These are phyloP conservation scores for Daedaleopsis sinensis DNA, from an alignment of 768 basidiomycete genomes.

Conservation along the genomic window DNA sequence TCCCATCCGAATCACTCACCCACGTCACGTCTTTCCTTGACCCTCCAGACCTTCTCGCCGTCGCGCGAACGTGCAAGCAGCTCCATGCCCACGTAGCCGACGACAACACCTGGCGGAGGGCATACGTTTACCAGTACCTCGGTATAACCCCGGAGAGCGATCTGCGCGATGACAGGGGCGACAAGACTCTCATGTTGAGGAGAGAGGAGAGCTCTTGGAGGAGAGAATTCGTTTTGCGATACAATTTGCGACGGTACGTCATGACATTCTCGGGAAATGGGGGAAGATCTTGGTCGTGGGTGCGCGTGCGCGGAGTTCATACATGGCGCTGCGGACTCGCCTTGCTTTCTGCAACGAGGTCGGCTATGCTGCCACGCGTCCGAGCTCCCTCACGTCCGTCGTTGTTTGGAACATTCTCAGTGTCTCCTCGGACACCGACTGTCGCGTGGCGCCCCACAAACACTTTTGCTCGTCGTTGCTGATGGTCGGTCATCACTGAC, in stretches of 20 bases:
- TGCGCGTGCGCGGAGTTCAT: not conserved
- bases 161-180: conserved; percentile 39
- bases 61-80: conserved; percentile 53
- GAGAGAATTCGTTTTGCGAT: conserved; percentile 65
- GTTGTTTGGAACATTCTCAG: not conserved
- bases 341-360: conserved; percentile 13
- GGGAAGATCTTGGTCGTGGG: conserved; percentile 2
- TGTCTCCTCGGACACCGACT: no score
- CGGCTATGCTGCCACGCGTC: not conserved
- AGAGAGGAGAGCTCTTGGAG: conserved; percentile 66
- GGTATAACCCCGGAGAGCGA: conserved; percentile 67
- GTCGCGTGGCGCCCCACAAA: no score
- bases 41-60: conserved; percentile 60
- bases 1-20: conserved; percentile 75
- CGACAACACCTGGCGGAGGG: conserved; percentile 80
- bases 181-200: conserved; percentile 53
- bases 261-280: conserved; percentile 3
- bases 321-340: not conserved
- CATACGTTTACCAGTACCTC: conserved; percentile 70
- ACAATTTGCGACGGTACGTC: conserved; percentile 55
- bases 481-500: no score
- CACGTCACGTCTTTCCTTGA: conserved; percentile 75
- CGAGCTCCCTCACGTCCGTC: not conserved
- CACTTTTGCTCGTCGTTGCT: no score
- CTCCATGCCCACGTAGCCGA: conserved; percentile 70